Percentiles rank a stretch among this genome's conserved stretches.
phyloP scores from a whole-genome alignment of 352 stramenopile species.

The Pythium dissimile region DNA sequence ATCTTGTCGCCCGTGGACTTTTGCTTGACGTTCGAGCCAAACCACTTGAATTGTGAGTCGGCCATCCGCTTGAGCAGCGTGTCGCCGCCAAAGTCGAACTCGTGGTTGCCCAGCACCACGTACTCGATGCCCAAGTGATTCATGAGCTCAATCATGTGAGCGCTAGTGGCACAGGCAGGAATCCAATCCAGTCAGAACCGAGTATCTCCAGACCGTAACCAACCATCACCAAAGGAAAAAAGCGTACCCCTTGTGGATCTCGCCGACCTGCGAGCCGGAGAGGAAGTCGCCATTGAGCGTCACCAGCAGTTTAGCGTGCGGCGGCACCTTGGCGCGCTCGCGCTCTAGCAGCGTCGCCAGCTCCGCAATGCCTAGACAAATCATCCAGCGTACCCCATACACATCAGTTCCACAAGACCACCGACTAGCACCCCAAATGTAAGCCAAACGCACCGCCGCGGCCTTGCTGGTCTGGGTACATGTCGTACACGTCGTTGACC shows the following conservation, averaged over 20 bases:
- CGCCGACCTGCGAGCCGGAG: constrained; percentile 56
- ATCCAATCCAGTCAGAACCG: no score
- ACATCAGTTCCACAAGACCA: neutral
- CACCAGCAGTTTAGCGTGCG: constrained; percentile 53
- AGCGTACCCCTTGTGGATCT: constrained; percentile 65
- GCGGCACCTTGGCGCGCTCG: constrained; percentile 35
- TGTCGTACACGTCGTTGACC: constrained; percentile 77
- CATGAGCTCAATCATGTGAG: constrained; percentile 72
- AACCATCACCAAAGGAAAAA: no score
- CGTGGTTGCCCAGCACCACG: constrained; percentile 74
- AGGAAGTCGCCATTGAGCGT: constrained; percentile 81
- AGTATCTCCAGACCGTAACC: no score
- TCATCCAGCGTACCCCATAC: neutral
- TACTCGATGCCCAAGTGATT: constrained; percentile 69
- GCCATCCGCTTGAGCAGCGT: constrained; percentile 48
- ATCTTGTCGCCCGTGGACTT: constrained; percentile 26
- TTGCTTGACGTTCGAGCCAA: constrained; percentile 62
- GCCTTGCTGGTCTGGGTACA: constrained; percentile 59
- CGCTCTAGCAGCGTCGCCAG: constrained; percentile 58
- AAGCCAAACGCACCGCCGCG: constrained; percentile 29
- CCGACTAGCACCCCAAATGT: neutral
- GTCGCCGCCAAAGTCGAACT: constrained; percentile 68
- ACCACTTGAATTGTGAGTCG: constrained; percentile 61
- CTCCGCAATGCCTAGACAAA: constrained; percentile 39
- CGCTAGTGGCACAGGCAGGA: no score